These are phyloP conservation scores for Clonostachys sp. DNA, from an alignment of 2,329 filamentous ascomycete genomes.

Conservation along the genomic window DNA sequence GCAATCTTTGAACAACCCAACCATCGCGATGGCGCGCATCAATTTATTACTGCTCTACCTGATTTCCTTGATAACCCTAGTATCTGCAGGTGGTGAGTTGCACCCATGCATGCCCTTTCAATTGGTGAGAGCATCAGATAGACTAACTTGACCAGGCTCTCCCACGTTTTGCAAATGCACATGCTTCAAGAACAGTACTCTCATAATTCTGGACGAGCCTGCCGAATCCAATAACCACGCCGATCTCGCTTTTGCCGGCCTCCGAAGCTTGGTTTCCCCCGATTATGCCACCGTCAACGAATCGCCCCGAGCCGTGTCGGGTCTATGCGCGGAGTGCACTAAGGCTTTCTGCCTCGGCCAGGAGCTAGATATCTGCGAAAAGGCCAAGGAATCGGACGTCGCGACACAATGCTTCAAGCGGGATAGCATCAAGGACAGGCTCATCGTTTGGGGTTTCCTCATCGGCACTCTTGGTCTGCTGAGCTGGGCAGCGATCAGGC, in stretches of 20 bases:
- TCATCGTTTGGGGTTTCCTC: constrained; percentile 63
- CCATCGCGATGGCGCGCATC: constrained; percentile 32
- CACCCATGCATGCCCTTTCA: constrained; percentile 12
- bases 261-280: not conserved
- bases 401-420: constrained; percentile 62
- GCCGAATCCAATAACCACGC: constrained; percentile 18
- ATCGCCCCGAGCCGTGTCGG: constrained; percentile 6
- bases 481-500: constrained; percentile 53
- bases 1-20: too few relatives aligned
- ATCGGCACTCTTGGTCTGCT: constrained; percentile 53
- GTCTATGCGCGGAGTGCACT: constrained; percentile 57
- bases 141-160: constrained; percentile 34
- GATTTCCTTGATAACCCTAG: constrained; percentile 23
- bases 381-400: constrained; percentile 57
- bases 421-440: constrained; percentile 61
- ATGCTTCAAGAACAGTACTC: constrained; percentile 65
- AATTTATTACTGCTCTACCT: constrained; percentile 27
- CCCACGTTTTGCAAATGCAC: constrained; percentile 68
- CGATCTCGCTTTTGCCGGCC: not conserved
- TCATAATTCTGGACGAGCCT: constrained; percentile 52
- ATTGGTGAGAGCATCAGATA: not conserved
- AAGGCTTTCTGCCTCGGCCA: constrained; percentile 59
- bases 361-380: constrained; percentile 58
- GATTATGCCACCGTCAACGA: constrained; percentile 7
- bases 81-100: constrained; percentile 29